These are phyloP conservation scores for Leucoagaricus sp. DNA, from an alignment of 1,284 basidiomycete genomes.

Conservation along the genomic window DNA sequence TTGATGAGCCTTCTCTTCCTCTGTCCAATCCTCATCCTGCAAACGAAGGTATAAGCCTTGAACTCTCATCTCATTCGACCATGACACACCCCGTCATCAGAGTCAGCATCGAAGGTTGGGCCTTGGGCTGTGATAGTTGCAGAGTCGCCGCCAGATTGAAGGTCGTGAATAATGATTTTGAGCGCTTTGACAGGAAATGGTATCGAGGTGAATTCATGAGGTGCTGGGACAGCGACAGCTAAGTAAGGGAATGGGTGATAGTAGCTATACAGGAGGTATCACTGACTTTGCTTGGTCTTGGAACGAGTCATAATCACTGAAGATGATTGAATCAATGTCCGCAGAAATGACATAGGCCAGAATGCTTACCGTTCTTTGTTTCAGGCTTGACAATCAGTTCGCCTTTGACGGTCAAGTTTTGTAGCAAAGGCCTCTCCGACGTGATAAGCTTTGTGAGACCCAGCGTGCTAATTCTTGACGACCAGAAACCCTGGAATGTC, in stretches of 20 bases:
- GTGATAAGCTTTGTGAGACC: conserved; percentile 80
- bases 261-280: background rate
- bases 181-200: conserved; percentile 90
- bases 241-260: conserved; percentile 15
- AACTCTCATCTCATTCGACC: background rate
- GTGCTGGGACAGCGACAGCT: conserved; percentile 49
- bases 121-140: conserved; percentile 59
- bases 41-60: background rate
- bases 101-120: conserved; percentile 55
- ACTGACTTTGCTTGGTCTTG: conserved; percentile 80
- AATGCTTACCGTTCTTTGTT: conserved; percentile 73
- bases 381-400: conserved; percentile 84
- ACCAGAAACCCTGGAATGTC: conserved; percentile 95
- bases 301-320: conserved; percentile 96
- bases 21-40: conserved; percentile 87
- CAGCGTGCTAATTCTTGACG: conserved; percentile 80
- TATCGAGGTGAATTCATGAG: conserved; percentile 83
- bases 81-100: conserved; percentile 74
- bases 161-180: conserved; percentile 85
- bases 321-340: conserved; percentile 19
- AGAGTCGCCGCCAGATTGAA: conserved; percentile 73
- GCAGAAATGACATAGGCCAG: conserved; percentile 10
- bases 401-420: conserved; percentile 81
- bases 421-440: conserved; percentile 65
- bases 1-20: conserved; percentile 63